Percentiles rank a stretch among this genome's conserved stretches.
Conservation (phyloP, 306 rosid genomes). For the Pachyrhizus erosus region DNA sequence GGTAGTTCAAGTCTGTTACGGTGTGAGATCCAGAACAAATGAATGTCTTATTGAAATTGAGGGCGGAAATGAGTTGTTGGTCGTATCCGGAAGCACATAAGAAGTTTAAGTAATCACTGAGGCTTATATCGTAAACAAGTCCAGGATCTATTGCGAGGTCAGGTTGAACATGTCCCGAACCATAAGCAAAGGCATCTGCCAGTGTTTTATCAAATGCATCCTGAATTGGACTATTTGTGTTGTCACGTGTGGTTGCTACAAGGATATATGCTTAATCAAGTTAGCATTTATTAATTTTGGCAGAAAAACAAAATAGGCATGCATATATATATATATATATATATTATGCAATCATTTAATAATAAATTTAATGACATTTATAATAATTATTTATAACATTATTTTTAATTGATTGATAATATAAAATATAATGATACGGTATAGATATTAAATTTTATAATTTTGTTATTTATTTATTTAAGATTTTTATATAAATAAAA, state of each 20-base stretch:
- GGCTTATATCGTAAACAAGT: not conserved
- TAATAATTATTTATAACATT: no score
- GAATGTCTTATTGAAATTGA: constrained; percentile 23
- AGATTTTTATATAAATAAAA: no score
- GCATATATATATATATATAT: no score
- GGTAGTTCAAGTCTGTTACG: constrained; percentile 40
- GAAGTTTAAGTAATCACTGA: not conserved
- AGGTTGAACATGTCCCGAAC: not conserved
- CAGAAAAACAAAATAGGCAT: no score
- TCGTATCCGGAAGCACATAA: constrained; percentile 39
- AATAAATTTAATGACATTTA: no score
- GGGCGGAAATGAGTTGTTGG: constrained; percentile 23
- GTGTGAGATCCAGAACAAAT: constrained; percentile 15
- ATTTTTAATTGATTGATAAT: no score
- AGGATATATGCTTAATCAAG: not conserved
- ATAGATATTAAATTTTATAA: no score
- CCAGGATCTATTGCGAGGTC: not conserved
- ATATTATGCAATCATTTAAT: no score
- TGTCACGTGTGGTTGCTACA: not conserved
- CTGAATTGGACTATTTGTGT: not conserved
- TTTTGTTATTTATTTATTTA: no score
- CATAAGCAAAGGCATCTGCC: not conserved
- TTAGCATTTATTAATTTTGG: no score
- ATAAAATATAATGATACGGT: no score
- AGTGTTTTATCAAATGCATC: not conserved